A percentile compares a stretch with the other conserved stretches of the same genome.
These are phyloP conservation scores for Spergularia marina DNA, from an alignment of 148 eudicot species.

Conservation along the genomic window DNA sequence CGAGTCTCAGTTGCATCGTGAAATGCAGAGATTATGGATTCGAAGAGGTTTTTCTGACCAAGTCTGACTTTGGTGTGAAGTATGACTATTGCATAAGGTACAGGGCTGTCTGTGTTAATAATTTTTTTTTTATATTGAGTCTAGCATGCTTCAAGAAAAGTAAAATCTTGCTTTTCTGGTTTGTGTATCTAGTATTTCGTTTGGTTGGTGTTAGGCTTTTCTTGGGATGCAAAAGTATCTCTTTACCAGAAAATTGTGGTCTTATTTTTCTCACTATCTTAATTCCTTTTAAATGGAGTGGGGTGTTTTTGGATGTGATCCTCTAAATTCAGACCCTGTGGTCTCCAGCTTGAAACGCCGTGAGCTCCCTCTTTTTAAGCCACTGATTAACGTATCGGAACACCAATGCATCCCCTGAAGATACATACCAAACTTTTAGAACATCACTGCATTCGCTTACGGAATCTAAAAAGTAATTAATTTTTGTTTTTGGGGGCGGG, in stretches of 20 bases:
- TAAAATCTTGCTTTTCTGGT: neutral
- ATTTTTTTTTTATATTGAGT: neutral
- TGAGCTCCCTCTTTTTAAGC: neutral
- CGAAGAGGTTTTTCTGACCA: slow-evolving; percentile 78
- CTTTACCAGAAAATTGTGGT: neutral
- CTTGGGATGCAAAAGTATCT: neutral
- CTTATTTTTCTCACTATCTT: neutral
- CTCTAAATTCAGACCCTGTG: no score
- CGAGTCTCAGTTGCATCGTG: slow-evolving; percentile 50
- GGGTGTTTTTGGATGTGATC: neutral
- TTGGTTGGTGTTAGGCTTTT: neutral
- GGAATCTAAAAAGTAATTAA: no score
- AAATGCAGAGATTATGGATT: slow-evolving; percentile 77
- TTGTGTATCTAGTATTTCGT: neutral
- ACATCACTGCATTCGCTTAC: neutral
- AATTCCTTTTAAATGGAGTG: neutral
- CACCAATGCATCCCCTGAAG: neutral
- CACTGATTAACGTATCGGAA: neutral
- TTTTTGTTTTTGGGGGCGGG: neutral
- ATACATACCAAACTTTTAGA: neutral
- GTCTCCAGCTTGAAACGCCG: neutral
- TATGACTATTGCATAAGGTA: slow-evolving; percentile 89
- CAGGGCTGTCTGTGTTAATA: neutral
- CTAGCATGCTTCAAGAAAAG: neutral
- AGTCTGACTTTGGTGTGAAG: slow-evolving; percentile 72